Evolutionary conservation across 805 yeast species (phyloP), one percentile per base, ranked within the genome.

Genomic region (Candida ipomoeae): DNA sequence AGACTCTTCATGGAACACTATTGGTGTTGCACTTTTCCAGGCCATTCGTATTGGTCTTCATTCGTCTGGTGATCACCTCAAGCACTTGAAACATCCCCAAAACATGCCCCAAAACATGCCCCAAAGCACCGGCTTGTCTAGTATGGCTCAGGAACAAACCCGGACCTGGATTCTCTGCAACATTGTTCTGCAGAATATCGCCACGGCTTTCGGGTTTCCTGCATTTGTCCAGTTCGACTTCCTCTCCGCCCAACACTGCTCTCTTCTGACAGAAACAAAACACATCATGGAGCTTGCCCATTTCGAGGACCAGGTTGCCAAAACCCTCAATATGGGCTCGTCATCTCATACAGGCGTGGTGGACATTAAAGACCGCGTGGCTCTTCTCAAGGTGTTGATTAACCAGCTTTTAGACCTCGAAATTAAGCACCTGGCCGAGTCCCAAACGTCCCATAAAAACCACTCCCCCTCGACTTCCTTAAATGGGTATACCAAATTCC

Each of bases 81-180:
- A 26, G 29, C 29, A 26, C 29, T 26, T 26, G 29, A 26, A 26
- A 4, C 29, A 26, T 3, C 8, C 29, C 11, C 29, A 26, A 26
- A 17, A 8, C 15, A 17, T 15, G 40, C 17, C 7, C 31, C 41
- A 23, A 49, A 50, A 39, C 50, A 70, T 43, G 68, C 68, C 34
- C 29, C 29, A 26, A 8, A 26, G 5, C 29, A 26, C 29, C 11
- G 11, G 29, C 29, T 10, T 26, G 29, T 8, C 29, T 26, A 26
- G 5, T 26, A 66, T 82, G 60, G 66, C 87, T 14, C 79, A 79
- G 26, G 99, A 94, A 67, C 96, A 89, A 60, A 77, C 84, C 33
- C 79, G 85, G 52, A 92, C 99, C 0, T 92, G 99, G 99, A 81
- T 89, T n/a, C 81, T 89, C 10, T 89, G 97, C 62, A 94, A 94